Evolutionary conservation across 371 early-diverging fungal genomes (phyloP).

Genomic region (Mortierella sp.): DNA sequence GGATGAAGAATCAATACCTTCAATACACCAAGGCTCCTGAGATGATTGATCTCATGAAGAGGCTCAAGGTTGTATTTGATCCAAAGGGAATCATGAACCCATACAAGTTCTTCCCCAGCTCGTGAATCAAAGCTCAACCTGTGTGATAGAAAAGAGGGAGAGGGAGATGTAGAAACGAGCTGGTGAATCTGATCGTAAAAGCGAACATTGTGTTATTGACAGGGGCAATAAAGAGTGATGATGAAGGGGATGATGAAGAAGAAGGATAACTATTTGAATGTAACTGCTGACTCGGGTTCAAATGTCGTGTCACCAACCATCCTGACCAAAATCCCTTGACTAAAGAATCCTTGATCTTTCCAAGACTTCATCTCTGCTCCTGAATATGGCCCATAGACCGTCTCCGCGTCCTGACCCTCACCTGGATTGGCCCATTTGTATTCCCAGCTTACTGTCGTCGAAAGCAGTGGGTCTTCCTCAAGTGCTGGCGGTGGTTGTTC

Average conservation of each 20-base stretch:
- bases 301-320: conserved; percentile 42
- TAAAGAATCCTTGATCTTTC: conserved; percentile 47
- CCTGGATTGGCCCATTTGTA: conserved; percentile 48
- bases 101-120: conserved; percentile 65
- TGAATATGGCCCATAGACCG: conserved; percentile 45
- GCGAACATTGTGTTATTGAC: background rate
- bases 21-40: conserved; percentile 71
- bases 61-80: conserved; percentile 79
- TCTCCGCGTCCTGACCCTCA: conserved; percentile 35
- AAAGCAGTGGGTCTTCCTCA: conserved; percentile 35
- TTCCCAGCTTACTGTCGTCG: conserved; percentile 28
- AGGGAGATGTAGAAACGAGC: background rate
- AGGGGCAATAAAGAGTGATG: background rate
- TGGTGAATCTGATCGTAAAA: background rate
- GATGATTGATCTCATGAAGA: conserved; percentile 76
- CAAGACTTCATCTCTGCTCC: conserved; percentile 38
- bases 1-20: conserved; percentile 75
- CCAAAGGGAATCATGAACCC: conserved; percentile 90
- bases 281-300: conserved; percentile 26
- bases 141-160: too few relatives aligned
- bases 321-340: conserved; percentile 42
- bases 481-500: conserved; percentile 18
- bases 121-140: background rate
- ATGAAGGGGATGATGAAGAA: background rate
- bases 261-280: conserved; percentile 20